Evolutionary conservation across 768 basidiomycete species (phyloP), one percentile per base, ranked within the genome.

Genomic region (Naganishia friedmannii): DNA sequence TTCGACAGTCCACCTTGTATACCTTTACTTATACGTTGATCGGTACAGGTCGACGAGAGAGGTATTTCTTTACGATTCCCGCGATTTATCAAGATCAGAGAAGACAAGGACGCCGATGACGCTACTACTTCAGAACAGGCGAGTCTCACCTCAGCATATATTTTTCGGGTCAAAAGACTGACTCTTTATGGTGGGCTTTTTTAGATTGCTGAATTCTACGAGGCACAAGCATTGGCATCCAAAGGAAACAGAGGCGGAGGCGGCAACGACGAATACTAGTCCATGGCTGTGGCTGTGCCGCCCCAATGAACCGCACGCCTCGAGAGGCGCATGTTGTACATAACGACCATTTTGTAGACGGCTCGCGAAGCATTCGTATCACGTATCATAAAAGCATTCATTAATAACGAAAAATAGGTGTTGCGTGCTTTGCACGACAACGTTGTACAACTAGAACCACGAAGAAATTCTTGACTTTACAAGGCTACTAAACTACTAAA

Each of bases 31-130:
- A 42, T 13, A 15, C 46, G 1, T 28, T 21, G 45, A 15, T 15
- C 29, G 7, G 42, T 12, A 39, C 70, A 82, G 82, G 80, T 75
- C 71, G 93, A 94, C 67, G 88, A 91, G 63, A 84, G 94, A 74
- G 96, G 96, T 0, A 91, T 99, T 75, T 98, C 96, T 19, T 83
- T 99, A 54, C 89, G 96, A 15, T 99, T 99, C 83, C 96, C 96
- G 48, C 87, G 96, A 32, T 98, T 97, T 81, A 86, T 99, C 73
- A 87, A 89, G 54, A 83, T 93, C 63, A 86, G 96, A 73, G 96
- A 98, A 72, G 96, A 99, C 81, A 99, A 99, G 82, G 84, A 84
- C 31, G 88, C 88, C 17, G 93, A 97, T 71, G 91, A 96, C 81
- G 92, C 92, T 28, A 98, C 96, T 13, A 88, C 88, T 3, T 88